Evolutionary conservation across 352 stramenopile genomes (phyloP).

Genomic region (Phytophthora agathidicida): DNA sequence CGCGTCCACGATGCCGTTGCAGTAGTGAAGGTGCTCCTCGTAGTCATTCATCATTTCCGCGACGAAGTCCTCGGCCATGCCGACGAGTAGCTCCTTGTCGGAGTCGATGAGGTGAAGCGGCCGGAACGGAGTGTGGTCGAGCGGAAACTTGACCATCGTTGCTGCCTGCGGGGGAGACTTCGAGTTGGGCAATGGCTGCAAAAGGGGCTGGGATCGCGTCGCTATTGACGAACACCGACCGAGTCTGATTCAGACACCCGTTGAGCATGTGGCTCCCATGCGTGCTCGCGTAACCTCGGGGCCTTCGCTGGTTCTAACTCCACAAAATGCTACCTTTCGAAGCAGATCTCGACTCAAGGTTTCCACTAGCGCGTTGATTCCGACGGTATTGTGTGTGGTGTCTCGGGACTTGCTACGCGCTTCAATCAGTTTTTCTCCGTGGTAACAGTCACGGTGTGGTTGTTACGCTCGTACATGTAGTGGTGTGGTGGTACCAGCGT

Average conservation of each 20-base stretch:
- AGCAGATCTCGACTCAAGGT: constrained; percentile 17
- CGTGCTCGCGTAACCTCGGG: no score
- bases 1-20: constrained; percentile 31
- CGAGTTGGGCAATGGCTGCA: constrained; percentile 20
- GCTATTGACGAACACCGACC: not conserved
- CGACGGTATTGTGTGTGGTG: not conserved
- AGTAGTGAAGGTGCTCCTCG: constrained; percentile 27
- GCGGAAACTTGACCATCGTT: constrained; percentile 39
- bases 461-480: no score
- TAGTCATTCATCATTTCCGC: constrained; percentile 32
- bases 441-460: no score
- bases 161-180: constrained; percentile 8
- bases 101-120: constrained; percentile 29
- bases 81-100: constrained; percentile 31
- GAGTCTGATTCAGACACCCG: constrained; percentile 31
- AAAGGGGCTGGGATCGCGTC: not conserved
- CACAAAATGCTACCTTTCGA: constrained; percentile 11
- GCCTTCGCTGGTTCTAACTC: not conserved
- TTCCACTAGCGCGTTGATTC: constrained; percentile 29
- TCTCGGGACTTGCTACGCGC: not conserved
- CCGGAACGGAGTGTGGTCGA: constrained; percentile 38
- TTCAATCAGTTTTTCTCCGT: constrained; percentile 7
- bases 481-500: not conserved
- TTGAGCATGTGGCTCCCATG: no score
- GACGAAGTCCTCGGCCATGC: constrained; percentile 35